A percentile compares a stretch with the other conserved stretches of the same genome.
Conservation (phyloP, 345 rosid species). For the Populus nigra region DNA sequence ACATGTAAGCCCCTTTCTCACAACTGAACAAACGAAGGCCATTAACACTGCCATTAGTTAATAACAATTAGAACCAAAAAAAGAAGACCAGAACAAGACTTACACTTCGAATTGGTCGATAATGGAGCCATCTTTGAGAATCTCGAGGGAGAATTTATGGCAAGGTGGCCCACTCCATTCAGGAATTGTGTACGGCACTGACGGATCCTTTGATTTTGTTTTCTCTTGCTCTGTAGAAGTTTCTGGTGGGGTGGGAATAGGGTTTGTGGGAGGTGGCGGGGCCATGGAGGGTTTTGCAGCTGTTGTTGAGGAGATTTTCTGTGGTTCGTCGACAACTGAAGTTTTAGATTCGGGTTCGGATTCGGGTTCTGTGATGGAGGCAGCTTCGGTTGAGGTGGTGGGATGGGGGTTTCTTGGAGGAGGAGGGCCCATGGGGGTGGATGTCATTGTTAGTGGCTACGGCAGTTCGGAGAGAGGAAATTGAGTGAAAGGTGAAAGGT, state of each 20-base stretch:
- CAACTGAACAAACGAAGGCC: conserved; percentile 34
- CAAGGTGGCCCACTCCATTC: conserved; percentile 83
- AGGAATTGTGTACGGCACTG: conserved; percentile 78
- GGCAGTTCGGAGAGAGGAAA: not conserved
- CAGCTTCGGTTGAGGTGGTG: conserved; percentile 11
- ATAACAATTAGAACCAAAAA: too few species aligned
- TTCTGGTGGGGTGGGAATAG: conserved; percentile 6
- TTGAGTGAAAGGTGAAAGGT: not conserved
- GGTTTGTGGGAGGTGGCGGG: conserved; percentile 57
- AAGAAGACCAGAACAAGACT: conserved; percentile 7
- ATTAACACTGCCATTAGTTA: not conserved
- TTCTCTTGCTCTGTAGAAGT: not conserved
- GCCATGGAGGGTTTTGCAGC: conserved; percentile 31
- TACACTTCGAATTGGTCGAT: conserved; percentile 61
- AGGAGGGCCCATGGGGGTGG: conserved; percentile 37
- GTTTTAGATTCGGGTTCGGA: not conserved
- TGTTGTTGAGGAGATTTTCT: too few species aligned
- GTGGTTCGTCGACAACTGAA: not conserved
- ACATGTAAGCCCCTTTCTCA: conserved; percentile 93
- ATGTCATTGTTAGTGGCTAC: not conserved
- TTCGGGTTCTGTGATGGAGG: conserved; percentile 9
- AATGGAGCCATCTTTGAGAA: conserved; percentile 84
- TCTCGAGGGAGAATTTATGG: conserved; percentile 63
- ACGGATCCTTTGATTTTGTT: not conserved
- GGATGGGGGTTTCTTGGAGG: conserved; percentile 21